phyloP scores from a whole-genome alignment of 768 basidiomycete species.

The Pleurotus platypus region DNA sequence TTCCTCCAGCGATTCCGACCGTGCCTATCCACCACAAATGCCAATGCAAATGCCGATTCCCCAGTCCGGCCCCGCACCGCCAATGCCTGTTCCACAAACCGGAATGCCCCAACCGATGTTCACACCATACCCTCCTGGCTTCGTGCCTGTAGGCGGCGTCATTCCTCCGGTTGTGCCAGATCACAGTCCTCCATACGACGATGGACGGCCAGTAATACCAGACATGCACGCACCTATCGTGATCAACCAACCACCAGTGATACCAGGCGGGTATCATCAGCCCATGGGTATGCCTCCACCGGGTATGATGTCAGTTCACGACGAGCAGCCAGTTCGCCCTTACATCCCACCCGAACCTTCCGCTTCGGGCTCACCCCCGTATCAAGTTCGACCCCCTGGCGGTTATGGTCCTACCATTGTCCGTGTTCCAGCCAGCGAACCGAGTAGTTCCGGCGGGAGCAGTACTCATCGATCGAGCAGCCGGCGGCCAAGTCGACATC shows the following conservation, averaged over 20 bases:
- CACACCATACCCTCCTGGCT: slow-evolving; percentile 12
- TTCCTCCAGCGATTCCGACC: background rate
- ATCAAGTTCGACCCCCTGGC: slow-evolving; percentile 3
- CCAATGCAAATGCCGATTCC: background rate
- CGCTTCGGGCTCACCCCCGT: background rate
- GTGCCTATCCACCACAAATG: background rate
- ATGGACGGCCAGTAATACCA: slow-evolving; percentile 23
- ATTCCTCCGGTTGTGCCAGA: slow-evolving; percentile 34
- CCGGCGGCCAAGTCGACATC: slow-evolving; percentile 7
- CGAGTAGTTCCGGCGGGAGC: slow-evolving; percentile 10
- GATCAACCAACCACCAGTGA: background rate
- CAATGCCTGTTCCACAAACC: slow-evolving; percentile 10
- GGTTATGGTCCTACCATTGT: slow-evolving; percentile 1
- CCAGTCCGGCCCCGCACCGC: background rate
- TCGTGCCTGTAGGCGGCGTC: slow-evolving; percentile 23
- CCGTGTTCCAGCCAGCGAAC: slow-evolving; percentile 1
- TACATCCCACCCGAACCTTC: slow-evolving; percentile 16
- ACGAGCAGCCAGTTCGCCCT: background rate
- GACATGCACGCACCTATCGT: slow-evolving; percentile 2
- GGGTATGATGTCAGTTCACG: background rate
- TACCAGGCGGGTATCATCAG: background rate
- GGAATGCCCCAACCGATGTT: slow-evolving; percentile 8
- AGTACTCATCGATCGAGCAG: slow-evolving; percentile 9
- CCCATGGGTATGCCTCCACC: background rate
- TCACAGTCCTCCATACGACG: background rate